Evolutionary conservation across 257 asterid species (phyloP), one percentile per base, ranked within the genome.

Genomic region (Echites panduratus): DNA sequence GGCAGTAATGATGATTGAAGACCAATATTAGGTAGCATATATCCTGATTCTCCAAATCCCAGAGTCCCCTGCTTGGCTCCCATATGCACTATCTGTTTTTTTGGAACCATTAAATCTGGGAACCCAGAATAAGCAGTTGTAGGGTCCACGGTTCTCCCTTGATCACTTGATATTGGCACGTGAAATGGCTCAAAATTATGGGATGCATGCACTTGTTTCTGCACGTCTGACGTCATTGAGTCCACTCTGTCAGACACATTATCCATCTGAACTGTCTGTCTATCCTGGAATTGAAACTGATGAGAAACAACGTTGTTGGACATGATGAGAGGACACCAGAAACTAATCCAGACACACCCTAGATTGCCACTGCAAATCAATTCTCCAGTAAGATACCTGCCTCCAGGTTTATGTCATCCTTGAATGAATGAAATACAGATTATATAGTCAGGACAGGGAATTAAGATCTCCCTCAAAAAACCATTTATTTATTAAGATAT

Each of bases 211-310:
- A 82, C 75, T 75, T 75, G 80, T 72, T 80, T 79, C 65, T 84
- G 84, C 87, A 83, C 74, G 64, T 79, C 85, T 26, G 90, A 79
- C 52, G 76, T 75, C 17, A 88, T 79, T 74, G 86, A 79, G 73
- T 84, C 82, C 48, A 84, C 52, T 72, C 83, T 75, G 63, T 73
- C 81, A 63, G 96, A 78, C 70, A 77, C 76, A 56, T 84, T 85
- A 79, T 87, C 98, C 92, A 89, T 86, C 79, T 80, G 82, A 73
- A 69, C 80, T 82, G 82, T 76, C 76, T 82, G 86, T 73, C 85
- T 65, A 79, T 71, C 84, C 59, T 82, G 73, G 32, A 77, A 76
- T 19, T 84, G 84, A 79, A 80, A 85, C 71, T 79, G 87, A 74
- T 75, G 81, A 5, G 89, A 79, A 75, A 81, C 82, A 78, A 83